Percentiles rank a stretch among this genome's conserved stretches.
Conservation (phyloP, 1,284 basidiomycete genomes). For the Phellinidium pouzarii region DNA sequence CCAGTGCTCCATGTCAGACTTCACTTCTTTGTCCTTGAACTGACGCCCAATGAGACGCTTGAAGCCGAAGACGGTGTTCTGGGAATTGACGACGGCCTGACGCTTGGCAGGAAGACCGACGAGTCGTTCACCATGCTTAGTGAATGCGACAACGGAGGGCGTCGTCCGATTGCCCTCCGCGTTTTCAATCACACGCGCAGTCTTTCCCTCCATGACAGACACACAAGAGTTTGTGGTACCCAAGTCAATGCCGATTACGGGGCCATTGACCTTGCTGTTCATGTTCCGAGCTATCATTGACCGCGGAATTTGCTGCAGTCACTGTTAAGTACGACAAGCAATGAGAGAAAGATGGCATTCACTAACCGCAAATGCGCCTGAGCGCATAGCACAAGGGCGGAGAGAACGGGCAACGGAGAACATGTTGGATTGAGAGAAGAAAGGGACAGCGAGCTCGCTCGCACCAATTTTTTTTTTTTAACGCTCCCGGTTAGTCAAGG, state of each 20-base stretch:
- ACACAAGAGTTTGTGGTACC: slow-evolving; percentile 92
- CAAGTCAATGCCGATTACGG: slow-evolving; percentile 80
- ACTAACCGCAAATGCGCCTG: slow-evolving; percentile 43
- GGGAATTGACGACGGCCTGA: slow-evolving; percentile 95
- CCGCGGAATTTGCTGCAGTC: slow-evolving; percentile 53
- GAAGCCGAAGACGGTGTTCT: slow-evolving; percentile 92
- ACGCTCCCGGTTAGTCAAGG: neutral
- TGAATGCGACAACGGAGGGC: slow-evolving; percentile 97
- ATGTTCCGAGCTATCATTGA: slow-evolving; percentile 72
- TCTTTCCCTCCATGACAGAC: slow-evolving; percentile 93
- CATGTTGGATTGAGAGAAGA: slow-evolving; percentile 47
- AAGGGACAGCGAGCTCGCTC: slow-evolving; percentile 1
- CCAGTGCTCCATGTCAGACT: slow-evolving; percentile 84
- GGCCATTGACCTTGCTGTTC: slow-evolving; percentile 78
- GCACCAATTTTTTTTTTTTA: slow-evolving; percentile 17
- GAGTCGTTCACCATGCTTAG: slow-evolving; percentile 89
- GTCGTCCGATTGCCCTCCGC: slow-evolving; percentile 96
- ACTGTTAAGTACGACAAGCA: slow-evolving; percentile 10
- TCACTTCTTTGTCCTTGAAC: slow-evolving; percentile 89
- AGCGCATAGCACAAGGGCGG: slow-evolving; percentile 49
- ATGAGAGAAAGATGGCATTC: slow-evolving; percentile 1
- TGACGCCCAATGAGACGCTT: slow-evolving; percentile 96
- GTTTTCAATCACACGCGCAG: slow-evolving; percentile 94
- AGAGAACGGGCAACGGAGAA: slow-evolving; percentile 59
- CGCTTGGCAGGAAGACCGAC: slow-evolving; percentile 97